phyloP scores from a whole-genome alignment of 441 rosid species.

The Syzygium syzygioides region DNA sequence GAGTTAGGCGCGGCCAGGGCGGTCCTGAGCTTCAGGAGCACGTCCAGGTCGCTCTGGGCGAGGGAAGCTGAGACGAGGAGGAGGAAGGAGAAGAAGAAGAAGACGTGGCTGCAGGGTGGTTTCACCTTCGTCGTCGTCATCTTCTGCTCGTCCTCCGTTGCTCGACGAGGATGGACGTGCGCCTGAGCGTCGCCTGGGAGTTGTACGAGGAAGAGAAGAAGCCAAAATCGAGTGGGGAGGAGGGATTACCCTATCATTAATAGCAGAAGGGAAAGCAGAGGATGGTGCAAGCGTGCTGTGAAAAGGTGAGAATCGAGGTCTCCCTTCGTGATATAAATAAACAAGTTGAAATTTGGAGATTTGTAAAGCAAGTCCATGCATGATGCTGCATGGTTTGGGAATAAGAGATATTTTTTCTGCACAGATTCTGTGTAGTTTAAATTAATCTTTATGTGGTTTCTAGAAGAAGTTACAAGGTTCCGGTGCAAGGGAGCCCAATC shows the following conservation, averaged over 20 bases:
- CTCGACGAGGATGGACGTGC: neutral
- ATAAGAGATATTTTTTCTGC: neutral
- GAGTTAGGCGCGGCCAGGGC: conserved; percentile 48
- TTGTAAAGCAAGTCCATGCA: neutral
- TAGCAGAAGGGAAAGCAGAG: neutral
- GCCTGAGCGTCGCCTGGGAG: neutral
- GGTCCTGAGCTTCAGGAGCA: conserved; percentile 57
- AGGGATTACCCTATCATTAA: neutral
- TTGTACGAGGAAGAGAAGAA: neutral
- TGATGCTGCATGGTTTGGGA: neutral
- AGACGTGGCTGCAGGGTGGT: conserved; percentile 4
- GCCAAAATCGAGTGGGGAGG: neutral
- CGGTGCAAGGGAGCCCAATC: fast-evolving
- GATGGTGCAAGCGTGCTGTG: neutral
- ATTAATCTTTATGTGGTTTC: neutral
- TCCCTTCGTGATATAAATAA: neutral
- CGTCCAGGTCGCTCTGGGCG: conserved; percentile 42
- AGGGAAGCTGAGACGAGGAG: neutral
- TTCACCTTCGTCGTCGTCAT: neutral
- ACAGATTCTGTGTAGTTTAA: neutral
- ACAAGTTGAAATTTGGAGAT: neutral
- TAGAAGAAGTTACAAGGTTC: neutral
- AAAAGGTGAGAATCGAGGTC: neutral
- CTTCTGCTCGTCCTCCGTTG: neutral
- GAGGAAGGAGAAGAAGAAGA: conserved; percentile 10